Evolutionary conservation across 2,329 filamentous ascomycete species (phyloP).

Genomic region (Stagonosporopsis vannaccii): DNA sequence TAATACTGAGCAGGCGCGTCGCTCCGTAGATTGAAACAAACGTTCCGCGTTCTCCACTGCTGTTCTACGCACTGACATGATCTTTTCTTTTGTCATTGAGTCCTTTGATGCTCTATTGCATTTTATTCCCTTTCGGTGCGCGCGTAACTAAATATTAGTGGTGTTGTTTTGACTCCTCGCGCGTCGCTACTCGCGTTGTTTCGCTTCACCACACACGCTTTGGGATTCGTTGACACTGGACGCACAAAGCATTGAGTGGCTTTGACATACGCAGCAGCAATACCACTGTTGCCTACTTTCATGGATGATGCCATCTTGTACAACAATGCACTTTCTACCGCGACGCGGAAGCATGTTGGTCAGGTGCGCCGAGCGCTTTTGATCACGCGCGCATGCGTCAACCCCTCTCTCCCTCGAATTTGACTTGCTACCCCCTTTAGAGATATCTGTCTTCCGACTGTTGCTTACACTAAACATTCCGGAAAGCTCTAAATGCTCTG

Average conservation of each 20-base stretch:
- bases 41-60: neutral
- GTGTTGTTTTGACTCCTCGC: conserved; percentile 15
- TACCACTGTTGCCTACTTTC: neutral
- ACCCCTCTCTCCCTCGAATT: neutral
- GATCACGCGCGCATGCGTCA: conserved; percentile 4
- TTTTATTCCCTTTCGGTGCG: neutral
- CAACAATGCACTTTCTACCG: neutral
- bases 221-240: neutral
- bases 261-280: neutral
- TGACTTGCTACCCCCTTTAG: neutral
- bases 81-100: neutral
- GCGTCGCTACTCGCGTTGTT: conserved; percentile 19
- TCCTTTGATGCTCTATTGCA: neutral
- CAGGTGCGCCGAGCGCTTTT: conserved; percentile 3
- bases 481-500: neutral
- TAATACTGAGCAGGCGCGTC: conserved; percentile 1
- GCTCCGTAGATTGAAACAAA: neutral
- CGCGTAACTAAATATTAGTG: neutral
- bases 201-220: conserved; percentile 10
- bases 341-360: neutral
- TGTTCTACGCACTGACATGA: neutral
- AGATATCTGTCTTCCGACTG: neutral
- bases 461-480: neutral
- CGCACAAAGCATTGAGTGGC: neutral
- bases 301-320: neutral